A percentile compares a stretch with the other conserved stretches of the same genome.
Evolutionary conservation across 257 asterid genomes (phyloP).

Genomic region (Hygrophila difformis): DNA sequence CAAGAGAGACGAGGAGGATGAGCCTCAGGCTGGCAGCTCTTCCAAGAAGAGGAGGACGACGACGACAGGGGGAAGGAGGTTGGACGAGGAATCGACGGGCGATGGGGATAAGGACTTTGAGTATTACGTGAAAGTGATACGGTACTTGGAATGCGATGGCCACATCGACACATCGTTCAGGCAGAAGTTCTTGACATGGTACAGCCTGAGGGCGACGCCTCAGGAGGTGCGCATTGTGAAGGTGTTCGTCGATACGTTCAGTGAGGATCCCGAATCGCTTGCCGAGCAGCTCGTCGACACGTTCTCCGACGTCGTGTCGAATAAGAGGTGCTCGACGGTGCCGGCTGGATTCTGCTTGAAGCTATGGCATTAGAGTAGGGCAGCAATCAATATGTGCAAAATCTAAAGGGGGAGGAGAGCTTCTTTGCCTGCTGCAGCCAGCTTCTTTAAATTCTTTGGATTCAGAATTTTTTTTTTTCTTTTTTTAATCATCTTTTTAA

Average conservation of each 20-base stretch:
- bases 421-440: no score
- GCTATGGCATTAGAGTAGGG: constrained; percentile 99
- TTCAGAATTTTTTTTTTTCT: no score
- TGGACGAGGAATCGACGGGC: constrained; percentile 37
- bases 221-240: constrained; percentile 65
- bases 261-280: constrained; percentile 73
- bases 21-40: constrained; percentile 60
- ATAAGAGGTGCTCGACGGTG: constrained; percentile 41
- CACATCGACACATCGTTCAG: constrained; percentile 58
- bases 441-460: no score
- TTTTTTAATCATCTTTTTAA: no score
- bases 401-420: no score
- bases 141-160: constrained; percentile 81
- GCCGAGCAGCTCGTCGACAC: constrained; percentile 80
- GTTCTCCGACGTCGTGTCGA: constrained; percentile 52
- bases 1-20: constrained; percentile 36
- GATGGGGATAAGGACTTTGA: constrained; percentile 63
- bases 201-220: constrained; percentile 73
- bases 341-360: constrained; percentile 77
- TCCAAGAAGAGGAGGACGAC: constrained; percentile 52
- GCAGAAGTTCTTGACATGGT: constrained; percentile 91
- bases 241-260: constrained; percentile 58
- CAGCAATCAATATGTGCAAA: no score
- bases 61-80: constrained; percentile 25
- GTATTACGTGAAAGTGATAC: constrained; percentile 72